A percentile compares a stretch with the other conserved stretches of the same genome.
These are phyloP conservation scores for Alternaria novae-zelandiae DNA, from an alignment of 2,329 filamentous ascomycete genomes.

Conservation along the genomic window DNA sequence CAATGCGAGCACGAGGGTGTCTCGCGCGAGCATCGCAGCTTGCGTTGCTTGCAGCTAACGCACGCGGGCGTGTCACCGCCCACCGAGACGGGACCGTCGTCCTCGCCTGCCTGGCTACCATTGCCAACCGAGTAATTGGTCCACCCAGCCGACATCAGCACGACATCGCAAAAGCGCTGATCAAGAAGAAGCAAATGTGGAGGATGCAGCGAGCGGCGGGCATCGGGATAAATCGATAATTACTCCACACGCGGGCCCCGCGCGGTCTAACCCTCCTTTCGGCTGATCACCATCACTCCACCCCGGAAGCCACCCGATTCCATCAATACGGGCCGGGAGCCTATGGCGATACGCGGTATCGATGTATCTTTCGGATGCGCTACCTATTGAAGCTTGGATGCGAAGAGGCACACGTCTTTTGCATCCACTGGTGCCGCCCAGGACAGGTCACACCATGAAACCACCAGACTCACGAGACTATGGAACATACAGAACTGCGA, in stretches of 20 bases:
- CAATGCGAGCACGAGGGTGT: conserved; percentile 43
- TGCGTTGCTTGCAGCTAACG: conserved; percentile 41
- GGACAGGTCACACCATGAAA: not conserved
- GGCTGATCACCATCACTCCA: conserved; percentile 24
- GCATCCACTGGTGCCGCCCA: not conserved
- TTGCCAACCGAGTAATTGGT: conserved; percentile 40
- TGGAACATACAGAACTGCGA: not conserved
- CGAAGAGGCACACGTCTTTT: not conserved
- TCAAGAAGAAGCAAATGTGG: conserved; percentile 25
- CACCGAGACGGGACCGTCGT: conserved; percentile 32
- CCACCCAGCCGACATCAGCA: conserved; percentile 42
- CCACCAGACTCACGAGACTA: not conserved
- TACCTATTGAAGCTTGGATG: not conserved
- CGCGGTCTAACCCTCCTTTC: conserved; percentile 25
- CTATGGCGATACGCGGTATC: not conserved
- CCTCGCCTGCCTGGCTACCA: conserved; percentile 32
- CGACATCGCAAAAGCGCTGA: conserved; percentile 26
- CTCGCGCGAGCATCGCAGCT: conserved; percentile 41
- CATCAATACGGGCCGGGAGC: not conserved
- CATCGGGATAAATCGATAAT: conserved; percentile 32
- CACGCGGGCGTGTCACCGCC: conserved; percentile 41
- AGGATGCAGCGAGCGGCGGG: conserved; percentile 31
- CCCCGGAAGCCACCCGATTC: not conserved
- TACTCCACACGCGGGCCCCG: conserved; percentile 32
- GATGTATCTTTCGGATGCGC: not conserved